phyloP scores from a whole-genome alignment of 177 flowering plant genomes.

The Vitis hybrid region DNA sequence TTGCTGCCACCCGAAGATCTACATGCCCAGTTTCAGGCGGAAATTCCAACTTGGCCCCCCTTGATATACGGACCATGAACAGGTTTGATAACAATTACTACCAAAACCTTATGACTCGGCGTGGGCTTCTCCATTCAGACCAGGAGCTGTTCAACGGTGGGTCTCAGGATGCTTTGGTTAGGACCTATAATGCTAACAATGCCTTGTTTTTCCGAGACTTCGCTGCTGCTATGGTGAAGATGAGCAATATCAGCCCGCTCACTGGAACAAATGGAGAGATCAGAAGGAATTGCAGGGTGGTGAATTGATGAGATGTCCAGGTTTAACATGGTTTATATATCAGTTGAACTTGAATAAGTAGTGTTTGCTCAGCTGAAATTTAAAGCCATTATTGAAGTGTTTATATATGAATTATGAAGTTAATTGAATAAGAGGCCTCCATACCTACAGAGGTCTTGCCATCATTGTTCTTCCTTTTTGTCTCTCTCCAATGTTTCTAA shows the following conservation, averaged over 20 bases:
- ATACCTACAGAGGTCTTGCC: too few relatives aligned
- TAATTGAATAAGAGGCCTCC: too few relatives aligned
- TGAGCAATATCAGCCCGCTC: constrained; percentile 26
- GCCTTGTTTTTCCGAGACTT: constrained; percentile 22
- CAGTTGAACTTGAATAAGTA: too few relatives aligned
- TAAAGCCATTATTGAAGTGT: too few relatives aligned
- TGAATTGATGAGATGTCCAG: constrained; percentile 15
- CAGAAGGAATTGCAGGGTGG: constrained; percentile 25
- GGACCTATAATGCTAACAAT: constrained; percentile 23
- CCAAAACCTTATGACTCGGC: constrained; percentile 24
- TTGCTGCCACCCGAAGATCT: constrained; percentile 21
- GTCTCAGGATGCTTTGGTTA: constrained; percentile 35
- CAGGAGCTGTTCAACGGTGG: constrained; percentile 56
- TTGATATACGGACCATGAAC: constrained; percentile 33
- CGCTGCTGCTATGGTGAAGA: constrained; percentile 33
- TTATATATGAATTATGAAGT: too few relatives aligned
- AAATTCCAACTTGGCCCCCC: constrained; percentile 42
- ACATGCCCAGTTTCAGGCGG: constrained; percentile 43
- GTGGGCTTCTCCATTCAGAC: constrained; percentile 56
- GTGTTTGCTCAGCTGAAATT: too few relatives aligned
- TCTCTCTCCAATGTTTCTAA: too few relatives aligned
- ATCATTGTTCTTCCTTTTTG: too few relatives aligned
- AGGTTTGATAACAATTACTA: constrained; percentile 46
- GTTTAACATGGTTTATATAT: too few relatives aligned
- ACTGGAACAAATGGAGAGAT: constrained; percentile 32